phyloP scores from a whole-genome alignment of 768 basidiomycete species.

The Rhizopogon vinicolor region DNA sequence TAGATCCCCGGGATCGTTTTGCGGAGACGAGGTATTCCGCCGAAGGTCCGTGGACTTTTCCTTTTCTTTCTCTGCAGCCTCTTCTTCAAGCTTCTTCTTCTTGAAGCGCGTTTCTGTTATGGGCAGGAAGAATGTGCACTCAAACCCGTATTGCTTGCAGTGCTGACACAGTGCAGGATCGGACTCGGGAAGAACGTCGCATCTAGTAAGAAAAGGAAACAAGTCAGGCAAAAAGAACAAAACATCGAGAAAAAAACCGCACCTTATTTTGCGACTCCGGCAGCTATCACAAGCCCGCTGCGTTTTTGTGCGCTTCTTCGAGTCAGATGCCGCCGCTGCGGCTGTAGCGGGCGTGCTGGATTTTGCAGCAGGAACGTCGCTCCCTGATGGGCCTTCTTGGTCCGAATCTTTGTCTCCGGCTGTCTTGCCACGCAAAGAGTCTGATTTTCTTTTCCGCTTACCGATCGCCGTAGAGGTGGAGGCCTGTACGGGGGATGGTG shows the following conservation, averaged over 20 bases:
- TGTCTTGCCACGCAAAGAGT: slow-evolving; percentile 32
- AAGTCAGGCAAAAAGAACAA: slow-evolving; percentile 3
- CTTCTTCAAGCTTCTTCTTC: slow-evolving; percentile 86
- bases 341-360: slow-evolving; percentile 24
- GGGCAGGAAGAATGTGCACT: slow-evolving; percentile 96
- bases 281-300: slow-evolving; percentile 91
- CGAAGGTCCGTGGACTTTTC: slow-evolving; percentile 25
- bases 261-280: slow-evolving; percentile 85
- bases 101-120: slow-evolving; percentile 99
- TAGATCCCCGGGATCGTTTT: slow-evolving; percentile 49
- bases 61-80: slow-evolving; percentile 39
- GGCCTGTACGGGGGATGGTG: slow-evolving; percentile 28
- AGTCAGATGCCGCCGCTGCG: slow-evolving; percentile 40
- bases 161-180: slow-evolving; percentile 87
- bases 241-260: slow-evolving; percentile 11
- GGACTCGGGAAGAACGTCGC: slow-evolving; percentile 78
- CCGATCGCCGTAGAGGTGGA: slow-evolving; percentile 28
- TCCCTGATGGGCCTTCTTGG: slow-evolving; percentile 54
- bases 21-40: slow-evolving; percentile 38
- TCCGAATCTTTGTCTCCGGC: slow-evolving; percentile 49
- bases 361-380: slow-evolving; percentile 33
- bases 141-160: slow-evolving; percentile 90
- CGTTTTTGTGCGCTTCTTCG: slow-evolving; percentile 89
- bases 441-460: slow-evolving; percentile 65
- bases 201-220: slow-evolving; percentile 32